Evolutionary conservation across 345 rosid genomes (phyloP).

Genomic region (Pistacia vera): DNA sequence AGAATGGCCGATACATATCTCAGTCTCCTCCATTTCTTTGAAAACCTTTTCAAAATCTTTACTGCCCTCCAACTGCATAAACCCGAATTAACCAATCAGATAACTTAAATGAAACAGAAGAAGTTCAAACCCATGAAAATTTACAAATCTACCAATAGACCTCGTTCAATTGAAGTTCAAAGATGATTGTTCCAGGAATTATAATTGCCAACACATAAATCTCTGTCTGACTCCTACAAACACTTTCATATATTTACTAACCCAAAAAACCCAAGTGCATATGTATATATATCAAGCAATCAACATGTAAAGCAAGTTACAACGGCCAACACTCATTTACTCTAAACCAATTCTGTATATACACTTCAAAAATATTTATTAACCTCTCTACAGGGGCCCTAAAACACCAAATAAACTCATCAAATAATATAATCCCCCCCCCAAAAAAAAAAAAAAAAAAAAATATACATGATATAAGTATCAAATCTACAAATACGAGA

Average conservation of each 20-base stretch:
- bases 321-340: not conserved
- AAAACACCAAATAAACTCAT: not conserved
- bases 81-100: constrained; percentile 2
- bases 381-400: not conserved
- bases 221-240: not conserved
- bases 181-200: not conserved
- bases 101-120: not conserved
- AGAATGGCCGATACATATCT: constrained; percentile 49
- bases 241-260: not conserved
- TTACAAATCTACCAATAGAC: not conserved
- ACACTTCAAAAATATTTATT: not conserved
- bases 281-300: no score
- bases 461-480: no score
- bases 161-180: not conserved
- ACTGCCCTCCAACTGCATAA: constrained; percentile 60
- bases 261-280: no score
- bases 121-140: not conserved
- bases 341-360: not conserved
- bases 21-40: constrained; percentile 58
- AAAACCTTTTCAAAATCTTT: constrained; percentile 58
- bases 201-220: not conserved
- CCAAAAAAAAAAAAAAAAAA: no score
- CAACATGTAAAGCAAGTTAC: not conserved
- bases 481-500: no score
- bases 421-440: not conserved